Evolutionary conservation across 345 rosid genomes (phyloP).

Genomic region (Leavenworthia alabamica): DNA sequence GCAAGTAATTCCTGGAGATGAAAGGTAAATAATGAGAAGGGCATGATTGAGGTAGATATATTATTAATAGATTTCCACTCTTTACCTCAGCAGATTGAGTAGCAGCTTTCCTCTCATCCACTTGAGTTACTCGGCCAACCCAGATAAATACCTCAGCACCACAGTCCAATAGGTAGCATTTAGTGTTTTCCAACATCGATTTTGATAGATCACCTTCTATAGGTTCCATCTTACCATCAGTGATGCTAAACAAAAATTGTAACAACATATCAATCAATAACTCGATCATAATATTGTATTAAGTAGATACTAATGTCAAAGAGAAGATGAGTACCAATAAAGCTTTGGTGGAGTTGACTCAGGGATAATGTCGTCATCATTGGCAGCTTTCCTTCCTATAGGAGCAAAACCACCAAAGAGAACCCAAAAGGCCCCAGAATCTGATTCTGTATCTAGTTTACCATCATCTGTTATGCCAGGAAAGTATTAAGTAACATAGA

Average conservation of each 20-base stretch:
- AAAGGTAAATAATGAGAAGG: slow-evolving; percentile 21
- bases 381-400: slow-evolving; percentile 70
- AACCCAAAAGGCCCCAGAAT: slow-evolving; percentile 92
- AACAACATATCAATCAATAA: slow-evolving; percentile 19
- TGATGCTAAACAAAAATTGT: slow-evolving; percentile 40
- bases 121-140: slow-evolving; percentile 94
- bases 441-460: slow-evolving; percentile 88
- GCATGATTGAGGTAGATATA: not conserved
- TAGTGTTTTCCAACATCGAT: slow-evolving; percentile 71
- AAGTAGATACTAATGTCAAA: not conserved
- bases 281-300: not conserved
- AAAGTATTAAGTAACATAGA: slow-evolving; percentile 16
- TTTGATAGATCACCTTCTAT: slow-evolving; percentile 84
- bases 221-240: slow-evolving; percentile 49
- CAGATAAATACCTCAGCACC: slow-evolving; percentile 86
- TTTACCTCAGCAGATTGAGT: slow-evolving; percentile 79
- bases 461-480: slow-evolving; percentile 62
- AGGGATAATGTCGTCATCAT: slow-evolving; percentile 67
- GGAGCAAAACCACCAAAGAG: slow-evolving; percentile 86
- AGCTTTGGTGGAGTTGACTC: slow-evolving; percentile 78
- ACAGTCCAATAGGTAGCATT: slow-evolving; percentile 77
- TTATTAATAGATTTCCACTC: not conserved
- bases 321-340: slow-evolving; percentile 47
- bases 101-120: slow-evolving; percentile 95
- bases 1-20: slow-evolving; percentile 62